Base-by-base conservation (phyloP, 2,329 filamentous ascomycete genomes). In the Laburnicola sp. region DNA sequence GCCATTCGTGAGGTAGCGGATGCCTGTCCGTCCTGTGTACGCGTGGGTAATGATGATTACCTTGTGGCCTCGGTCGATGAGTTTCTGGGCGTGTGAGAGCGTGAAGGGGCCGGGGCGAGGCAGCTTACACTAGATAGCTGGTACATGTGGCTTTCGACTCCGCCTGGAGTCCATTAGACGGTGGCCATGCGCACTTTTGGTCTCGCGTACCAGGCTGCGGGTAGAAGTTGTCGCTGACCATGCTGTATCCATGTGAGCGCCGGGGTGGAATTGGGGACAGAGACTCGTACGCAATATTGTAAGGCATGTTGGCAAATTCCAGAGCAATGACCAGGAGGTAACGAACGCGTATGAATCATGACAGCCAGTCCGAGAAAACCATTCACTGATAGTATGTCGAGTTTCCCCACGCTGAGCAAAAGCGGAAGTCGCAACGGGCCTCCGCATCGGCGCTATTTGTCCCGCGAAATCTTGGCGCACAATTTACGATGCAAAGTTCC, bases 221-320 rank as follows among this genome's bases (percentile, higher is more conserved):
- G 71, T 95, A 99, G 86, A 99, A 99, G 82, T 96, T 97, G 80
- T 99, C 94, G 82, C 93, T 92, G 73, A 97, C 89, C 94, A 99
- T 99, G 53, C 83, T 86, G 60, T 22, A 6, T 22, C 10, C 9
- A 32, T 31, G 41, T 65, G 30, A 65, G 58, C 51, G 47, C 21
- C 30, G 9, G 11, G 34, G 25, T 23, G 43, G 31, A 6, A 5
- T 6, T 16, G 28, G 39, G 7, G n/a, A 4, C 8, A 11, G 34
- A 30, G n/a, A 21, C 44, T 73, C 82, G 64, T 74, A 85, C 83
- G 85, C 85, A 69, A 88, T 87, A 64, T 86, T 87, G 78, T 87
- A 87, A 47, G 84, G 80, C 85, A 87, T 88, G 23, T 63, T 66
- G 64, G 42, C 34, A 38, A 21, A 32, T 40, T 27, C 36, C 60